Base-by-base conservation (phyloP, 495 filamentous ascomycete genomes). In the Trichoderma gamsii region DNA sequence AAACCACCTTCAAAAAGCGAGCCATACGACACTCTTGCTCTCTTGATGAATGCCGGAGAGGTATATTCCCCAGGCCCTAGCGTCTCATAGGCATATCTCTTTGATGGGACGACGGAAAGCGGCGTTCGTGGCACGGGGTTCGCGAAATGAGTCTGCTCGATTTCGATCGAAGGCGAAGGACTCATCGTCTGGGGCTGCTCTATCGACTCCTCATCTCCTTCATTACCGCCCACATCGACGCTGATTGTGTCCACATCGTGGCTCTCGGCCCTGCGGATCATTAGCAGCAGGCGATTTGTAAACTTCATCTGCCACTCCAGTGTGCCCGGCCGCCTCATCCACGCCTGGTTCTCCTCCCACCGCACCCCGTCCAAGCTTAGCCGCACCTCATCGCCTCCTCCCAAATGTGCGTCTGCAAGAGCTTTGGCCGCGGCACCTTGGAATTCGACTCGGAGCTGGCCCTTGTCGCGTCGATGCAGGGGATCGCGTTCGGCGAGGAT, bases 401-500 rank as follows among this genome's bases (percentile, higher is more conserved):
- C 88, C 64, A 97, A 73, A 23, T 85, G 84, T 21, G 80, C 82
- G 59, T 82, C 82, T 12, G 87, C 86, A 23, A 95, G 83, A n/a
- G 81, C 83, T 72, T 87, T 85, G 23, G 92, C 95, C 69, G 86
- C 85, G 16, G 83, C 75, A 0, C 90, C 92, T n/a, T 81, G 81
- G 71, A 99, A 92, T 61, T 88, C 82, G 43, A 93, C 82, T 15
- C 92, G 86, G n/a, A 97, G 88, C 77, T 97, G 92, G 21, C 95
- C 95, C 69, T 86, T 89, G 41, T 79, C 80, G 27, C 84, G 83
- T 23, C 95, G 92, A 43, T 97, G 85, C 51, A 92, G 89, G 72
- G 95, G 91, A 73, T 99, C 93, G 29, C 89, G 87, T 67, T 97
- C 95, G 13, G 90, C 89, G 5, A 97, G 83, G 3, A 92, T 84